Evolutionary conservation across 106 monocot species (phyloP).

Genomic region (Xerophyta viscosa): DNA sequence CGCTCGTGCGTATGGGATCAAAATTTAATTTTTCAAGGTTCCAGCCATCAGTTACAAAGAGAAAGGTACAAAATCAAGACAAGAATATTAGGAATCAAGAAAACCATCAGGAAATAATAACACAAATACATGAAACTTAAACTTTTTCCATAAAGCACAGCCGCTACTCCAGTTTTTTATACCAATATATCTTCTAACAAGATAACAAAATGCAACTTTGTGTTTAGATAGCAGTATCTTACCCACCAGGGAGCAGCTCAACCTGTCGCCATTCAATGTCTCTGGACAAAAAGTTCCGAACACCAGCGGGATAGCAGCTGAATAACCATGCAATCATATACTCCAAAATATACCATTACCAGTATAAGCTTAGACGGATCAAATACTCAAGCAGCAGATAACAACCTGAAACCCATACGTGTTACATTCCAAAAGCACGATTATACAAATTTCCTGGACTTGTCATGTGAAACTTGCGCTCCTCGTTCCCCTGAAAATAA

Average conservation of each 20-base stretch:
- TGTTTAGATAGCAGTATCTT: too few relatives aligned
- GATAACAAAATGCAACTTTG: too few relatives aligned
- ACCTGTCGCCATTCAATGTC: not conserved
- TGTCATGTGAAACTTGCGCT: constrained; percentile 36
- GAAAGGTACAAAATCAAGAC: too few relatives aligned
- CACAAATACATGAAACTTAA: too few relatives aligned
- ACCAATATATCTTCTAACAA: too few relatives aligned
- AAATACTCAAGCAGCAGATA: not conserved
- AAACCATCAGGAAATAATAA: too few relatives aligned
- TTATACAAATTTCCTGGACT: constrained; percentile 42
- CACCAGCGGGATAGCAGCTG: not conserved
- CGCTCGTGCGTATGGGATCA: too few relatives aligned
- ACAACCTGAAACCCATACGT: not conserved
- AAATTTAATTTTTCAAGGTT: too few relatives aligned
- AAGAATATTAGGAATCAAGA: too few relatives aligned
- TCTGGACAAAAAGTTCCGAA: not conserved
- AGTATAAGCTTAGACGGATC: not conserved
- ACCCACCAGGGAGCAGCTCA: not conserved
- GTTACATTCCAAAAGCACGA: constrained; percentile 53
- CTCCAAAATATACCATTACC: not conserved
- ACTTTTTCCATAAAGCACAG: too few relatives aligned
- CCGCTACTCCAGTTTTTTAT: too few relatives aligned
- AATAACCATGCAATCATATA: not conserved
- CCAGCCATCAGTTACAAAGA: too few relatives aligned
- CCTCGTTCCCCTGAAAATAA: constrained; percentile 42